A percentile compares a stretch with the other conserved stretches of the same genome.
Conservation (phyloP, 345 rosid species). For the Alliaria petiolata region DNA sequence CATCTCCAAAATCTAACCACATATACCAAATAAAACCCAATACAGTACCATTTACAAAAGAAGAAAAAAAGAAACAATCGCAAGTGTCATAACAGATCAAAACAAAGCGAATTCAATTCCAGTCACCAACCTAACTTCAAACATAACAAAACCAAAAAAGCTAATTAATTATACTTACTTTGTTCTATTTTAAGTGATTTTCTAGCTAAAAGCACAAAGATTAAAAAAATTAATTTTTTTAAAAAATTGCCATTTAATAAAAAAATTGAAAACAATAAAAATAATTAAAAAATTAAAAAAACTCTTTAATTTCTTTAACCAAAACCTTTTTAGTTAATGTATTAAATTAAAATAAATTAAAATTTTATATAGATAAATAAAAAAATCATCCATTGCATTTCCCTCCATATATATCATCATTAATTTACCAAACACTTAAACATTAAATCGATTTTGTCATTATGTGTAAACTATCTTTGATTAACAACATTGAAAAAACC, state of each 20-base stretch:
- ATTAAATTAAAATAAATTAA: too few species aligned
- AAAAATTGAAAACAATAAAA: too few species aligned
- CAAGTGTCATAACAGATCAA: neutral
- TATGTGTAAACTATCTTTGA: neutral
- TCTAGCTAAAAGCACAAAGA: too few species aligned
- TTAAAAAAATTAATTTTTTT: too few species aligned
- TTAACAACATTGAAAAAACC: neutral
- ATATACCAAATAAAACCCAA: neutral
- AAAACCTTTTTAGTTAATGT: too few species aligned
- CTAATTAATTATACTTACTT: neutral
- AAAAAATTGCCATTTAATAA: too few species aligned
- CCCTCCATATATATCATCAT: neutral
- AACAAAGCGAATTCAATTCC: conserved; percentile 11
- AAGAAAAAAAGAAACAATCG: conserved; percentile 5
- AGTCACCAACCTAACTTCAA: conserved; percentile 34
- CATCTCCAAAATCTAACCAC: conserved; percentile 24
- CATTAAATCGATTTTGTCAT: conserved; percentile 12
- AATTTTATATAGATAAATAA: too few species aligned
- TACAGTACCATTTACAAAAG: conserved; percentile 11
- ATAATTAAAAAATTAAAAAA: too few species aligned
- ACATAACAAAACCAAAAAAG: conserved; percentile 32
- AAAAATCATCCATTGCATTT: too few species aligned
- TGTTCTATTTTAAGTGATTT: too few species aligned
- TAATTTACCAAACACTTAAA: conserved; percentile 11
- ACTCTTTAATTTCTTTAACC: too few species aligned